A percentile compares a stretch with the other conserved stretches of the same genome.
Conservation (phyloP, 2,329 filamentous ascomycete species). For the Cladophialophora chaetospira region DNA sequence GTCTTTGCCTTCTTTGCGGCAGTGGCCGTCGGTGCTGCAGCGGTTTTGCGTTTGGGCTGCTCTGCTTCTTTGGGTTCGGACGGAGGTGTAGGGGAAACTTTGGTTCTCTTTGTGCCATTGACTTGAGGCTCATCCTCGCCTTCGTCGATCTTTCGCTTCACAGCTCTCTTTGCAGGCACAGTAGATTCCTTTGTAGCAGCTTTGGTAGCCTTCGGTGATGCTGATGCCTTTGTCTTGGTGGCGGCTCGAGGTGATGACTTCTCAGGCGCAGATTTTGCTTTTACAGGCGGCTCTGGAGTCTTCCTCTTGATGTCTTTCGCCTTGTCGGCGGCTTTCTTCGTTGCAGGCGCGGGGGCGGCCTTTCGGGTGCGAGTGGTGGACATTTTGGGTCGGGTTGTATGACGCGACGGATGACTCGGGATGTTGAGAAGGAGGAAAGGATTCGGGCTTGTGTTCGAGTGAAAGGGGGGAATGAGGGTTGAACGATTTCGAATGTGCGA, state of each 20-base stretch:
- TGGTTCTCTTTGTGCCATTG: conserved; percentile 26
- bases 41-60: conserved; percentile 5
- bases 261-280: background rate
- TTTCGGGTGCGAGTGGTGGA: conserved; percentile 26
- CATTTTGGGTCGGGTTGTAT: conserved; percentile 4
- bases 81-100: background rate
- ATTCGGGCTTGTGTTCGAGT: background rate
- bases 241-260: background rate
- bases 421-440: conserved; percentile 1
- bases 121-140: conserved; percentile 20
- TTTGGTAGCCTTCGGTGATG: conserved; percentile 8
- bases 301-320: conserved; percentile 20
- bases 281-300: background rate
- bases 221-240: conserved; percentile 17
- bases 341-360: conserved; percentile 14
- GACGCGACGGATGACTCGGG: conserved; percentile 10
- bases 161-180: conserved; percentile 14
- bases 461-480: background rate
- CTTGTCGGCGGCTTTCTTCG: conserved; percentile 16
- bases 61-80: background rate
- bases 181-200: conserved; percentile 11
- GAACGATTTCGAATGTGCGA: background rate
- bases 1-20: conserved; percentile 20
- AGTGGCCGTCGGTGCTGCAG: conserved; percentile 15
- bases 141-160: conserved; percentile 33